These are phyloP conservation scores for Neonectria punicea DNA, from an alignment of 2,329 filamentous ascomycete genomes.

Conservation along the genomic window DNA sequence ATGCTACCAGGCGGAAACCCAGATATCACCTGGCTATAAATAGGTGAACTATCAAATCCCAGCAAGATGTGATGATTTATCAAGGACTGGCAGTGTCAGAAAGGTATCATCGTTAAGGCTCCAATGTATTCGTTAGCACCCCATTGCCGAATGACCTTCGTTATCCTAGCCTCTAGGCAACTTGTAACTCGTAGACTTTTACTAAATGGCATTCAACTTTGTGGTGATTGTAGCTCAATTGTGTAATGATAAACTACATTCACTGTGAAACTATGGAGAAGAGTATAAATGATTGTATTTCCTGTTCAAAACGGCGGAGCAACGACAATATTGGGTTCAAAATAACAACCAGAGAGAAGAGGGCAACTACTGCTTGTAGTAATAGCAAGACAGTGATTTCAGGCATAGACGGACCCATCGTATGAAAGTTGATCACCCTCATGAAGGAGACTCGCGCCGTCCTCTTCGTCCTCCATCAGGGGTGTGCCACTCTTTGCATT, in stretches of 20 bases:
- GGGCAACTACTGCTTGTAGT: not conserved
- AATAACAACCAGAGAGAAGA: not conserved
- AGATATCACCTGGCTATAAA: constrained; percentile 34
- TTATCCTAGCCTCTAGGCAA: too few species aligned
- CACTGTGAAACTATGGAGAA: not conserved
- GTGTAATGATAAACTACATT: not conserved
- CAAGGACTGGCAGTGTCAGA: too few species aligned
- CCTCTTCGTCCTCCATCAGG: not conserved
- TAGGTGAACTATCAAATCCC: too few species aligned
- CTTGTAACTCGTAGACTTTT: too few species aligned
- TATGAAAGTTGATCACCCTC: not conserved
- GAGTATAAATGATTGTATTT: not conserved
- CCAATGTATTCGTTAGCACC: too few species aligned
- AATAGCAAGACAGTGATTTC: not conserved
- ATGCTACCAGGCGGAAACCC: constrained; percentile 46
- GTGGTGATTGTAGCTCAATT: too few species aligned
- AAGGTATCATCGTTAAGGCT: too few species aligned
- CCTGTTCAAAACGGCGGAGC: not conserved
- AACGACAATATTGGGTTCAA: not conserved
- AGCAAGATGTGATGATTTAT: too few species aligned
- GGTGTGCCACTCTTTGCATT: not conserved
- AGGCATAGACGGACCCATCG: not conserved
- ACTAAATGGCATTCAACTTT: too few species aligned
- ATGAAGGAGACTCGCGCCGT: not conserved
- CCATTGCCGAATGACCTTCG: too few species aligned